Conservation (phyloP, 73 alveolate genomes). For the Paramecium tetraurelia region DNA sequence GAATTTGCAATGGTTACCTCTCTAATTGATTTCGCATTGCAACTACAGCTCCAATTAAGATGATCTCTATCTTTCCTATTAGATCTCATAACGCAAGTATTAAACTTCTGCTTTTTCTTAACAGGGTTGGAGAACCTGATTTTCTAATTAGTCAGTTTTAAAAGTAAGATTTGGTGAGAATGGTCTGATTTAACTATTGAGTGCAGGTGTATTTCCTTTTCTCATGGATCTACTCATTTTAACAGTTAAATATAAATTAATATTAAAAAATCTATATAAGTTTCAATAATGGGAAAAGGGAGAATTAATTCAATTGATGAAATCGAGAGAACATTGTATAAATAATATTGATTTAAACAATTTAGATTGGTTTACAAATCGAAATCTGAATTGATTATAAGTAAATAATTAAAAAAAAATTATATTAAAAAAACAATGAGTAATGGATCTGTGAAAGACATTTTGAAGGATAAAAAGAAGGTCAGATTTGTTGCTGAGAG, state of each 20-base stretch:
- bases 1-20: not conserved
- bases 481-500: conserved; percentile 73
- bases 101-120: conserved; percentile 29
- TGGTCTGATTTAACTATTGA: conserved; percentile 35
- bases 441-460: conserved; percentile 57
- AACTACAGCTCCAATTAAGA: not conserved
- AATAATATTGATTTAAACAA: not conserved
- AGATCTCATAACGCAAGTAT: conserved; percentile 27
- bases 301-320: not conserved
- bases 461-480: conserved; percentile 72
- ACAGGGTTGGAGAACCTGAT: conserved; percentile 15
- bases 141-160: conserved; percentile 34
- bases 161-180: conserved; percentile 40
- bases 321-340: not conserved
- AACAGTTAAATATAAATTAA: conserved; percentile 12
- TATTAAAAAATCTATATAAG: not conserved
- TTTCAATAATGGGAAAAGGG: not conserved
- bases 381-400: not conserved
- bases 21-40: not conserved
- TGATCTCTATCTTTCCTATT: conserved; percentile 7
- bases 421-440: not conserved
- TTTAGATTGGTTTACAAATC: not conserved
- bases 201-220: conserved; percentile 1
- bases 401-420: not conserved
- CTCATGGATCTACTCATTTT: conserved; percentile 41